Conservation (phyloP, 495 filamentous ascomycete species). For the Parathielavia appendiculata region DNA sequence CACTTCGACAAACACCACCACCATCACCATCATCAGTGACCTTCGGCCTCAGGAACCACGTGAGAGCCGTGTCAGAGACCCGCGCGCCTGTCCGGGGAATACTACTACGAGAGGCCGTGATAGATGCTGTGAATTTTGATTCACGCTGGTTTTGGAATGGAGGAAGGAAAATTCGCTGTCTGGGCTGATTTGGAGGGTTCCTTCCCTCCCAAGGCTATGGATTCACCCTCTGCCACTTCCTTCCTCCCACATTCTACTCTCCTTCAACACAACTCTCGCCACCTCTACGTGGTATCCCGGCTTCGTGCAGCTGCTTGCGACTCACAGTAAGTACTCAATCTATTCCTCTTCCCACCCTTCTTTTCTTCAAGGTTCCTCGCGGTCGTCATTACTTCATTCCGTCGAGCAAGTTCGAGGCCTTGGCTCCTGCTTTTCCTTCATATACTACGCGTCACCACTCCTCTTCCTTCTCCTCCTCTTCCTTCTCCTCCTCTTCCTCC, state of each 20-base stretch:
- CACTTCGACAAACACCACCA: too few relatives aligned
- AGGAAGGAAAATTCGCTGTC: not conserved
- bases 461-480: not conserved
- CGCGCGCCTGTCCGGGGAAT: too few relatives aligned
- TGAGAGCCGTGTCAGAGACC: not conserved
- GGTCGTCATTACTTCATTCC: not conserved
- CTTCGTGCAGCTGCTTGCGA: not conserved
- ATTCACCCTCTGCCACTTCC: constrained; percentile 10
- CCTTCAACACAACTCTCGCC: not conserved
- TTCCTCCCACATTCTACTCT: constrained; percentile 13
- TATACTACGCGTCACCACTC: not conserved
- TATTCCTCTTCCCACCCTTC: not conserved
- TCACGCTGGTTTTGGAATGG: not conserved
- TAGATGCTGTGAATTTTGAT: not conserved
- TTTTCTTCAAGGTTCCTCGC: not conserved
- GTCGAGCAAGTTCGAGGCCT: not conserved
- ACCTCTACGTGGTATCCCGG: not conserved
- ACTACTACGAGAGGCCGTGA: not conserved
- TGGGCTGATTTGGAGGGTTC: not conserved
- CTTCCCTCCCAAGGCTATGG: not conserved
- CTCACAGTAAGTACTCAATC: not conserved
- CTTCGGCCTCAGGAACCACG: not conserved
- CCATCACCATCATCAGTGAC: not conserved
- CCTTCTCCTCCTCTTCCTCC: too few relatives aligned
- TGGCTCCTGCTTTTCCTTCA: not conserved